Conservation (phyloP, 257 asterid species). For the Gentiana straminea region DNA sequence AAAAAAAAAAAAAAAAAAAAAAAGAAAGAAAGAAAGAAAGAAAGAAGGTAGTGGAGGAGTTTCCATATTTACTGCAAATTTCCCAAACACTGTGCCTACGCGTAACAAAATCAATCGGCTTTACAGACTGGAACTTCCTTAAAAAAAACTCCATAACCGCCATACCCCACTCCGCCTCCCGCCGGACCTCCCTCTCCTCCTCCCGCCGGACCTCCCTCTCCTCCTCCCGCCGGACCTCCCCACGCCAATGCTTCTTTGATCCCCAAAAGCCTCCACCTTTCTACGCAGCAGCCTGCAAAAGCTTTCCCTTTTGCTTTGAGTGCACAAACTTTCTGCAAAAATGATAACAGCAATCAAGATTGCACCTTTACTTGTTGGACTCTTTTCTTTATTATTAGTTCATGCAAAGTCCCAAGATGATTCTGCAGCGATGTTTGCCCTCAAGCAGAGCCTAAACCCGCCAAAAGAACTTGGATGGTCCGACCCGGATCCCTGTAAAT, state of each 20-base stretch:
- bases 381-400: conserved; percentile 22
- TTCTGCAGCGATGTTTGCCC: conserved; percentile 56
- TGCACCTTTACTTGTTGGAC: conserved; percentile 29
- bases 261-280: neutral
- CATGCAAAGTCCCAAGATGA: conserved; percentile 31
- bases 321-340: conserved; percentile 6
- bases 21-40: too few relatives aligned
- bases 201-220: neutral
- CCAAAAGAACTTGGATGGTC: conserved; percentile 48
- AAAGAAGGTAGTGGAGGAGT: too few relatives aligned
- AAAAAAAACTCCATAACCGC: too few relatives aligned
- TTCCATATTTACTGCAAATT: too few relatives aligned
- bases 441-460: conserved; percentile 53
- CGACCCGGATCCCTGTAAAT: conserved; percentile 82
- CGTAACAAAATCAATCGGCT: too few relatives aligned
- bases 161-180: neutral
- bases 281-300: conserved; percentile 9
- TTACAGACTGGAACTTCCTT: too few relatives aligned
- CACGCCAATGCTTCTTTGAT: conserved; percentile 8
- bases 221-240: neutral
- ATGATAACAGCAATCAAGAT: conserved; percentile 39
- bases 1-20: too few relatives aligned
- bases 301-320: conserved; percentile 4
- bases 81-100: too few relatives aligned
- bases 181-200: neutral